A percentile compares a stretch with the other conserved stretches of the same genome.
Evolutionary conservation across 2,329 filamentous ascomycete species (phyloP).

Genomic region (Colletotrichum lindemuthianum): DNA sequence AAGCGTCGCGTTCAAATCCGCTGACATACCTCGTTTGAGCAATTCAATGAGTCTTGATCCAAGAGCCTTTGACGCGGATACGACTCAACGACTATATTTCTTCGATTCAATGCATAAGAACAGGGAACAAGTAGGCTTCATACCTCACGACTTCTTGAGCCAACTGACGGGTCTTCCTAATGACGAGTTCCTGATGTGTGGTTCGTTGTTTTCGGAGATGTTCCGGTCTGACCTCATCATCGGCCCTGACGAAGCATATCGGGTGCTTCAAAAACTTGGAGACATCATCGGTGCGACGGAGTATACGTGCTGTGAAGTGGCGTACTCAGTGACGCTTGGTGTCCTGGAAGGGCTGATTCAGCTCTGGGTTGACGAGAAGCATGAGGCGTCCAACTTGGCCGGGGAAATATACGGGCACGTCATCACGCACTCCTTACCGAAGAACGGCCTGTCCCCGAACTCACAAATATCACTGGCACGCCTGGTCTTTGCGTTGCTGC

Average conservation of each 20-base stretch:
- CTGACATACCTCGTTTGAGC: slow-evolving; percentile 59
- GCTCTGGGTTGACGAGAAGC: slow-evolving; percentile 70
- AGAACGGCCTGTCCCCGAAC: slow-evolving; percentile 74
- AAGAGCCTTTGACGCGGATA: slow-evolving; percentile 59
- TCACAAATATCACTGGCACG: slow-evolving; percentile 74
- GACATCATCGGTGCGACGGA: slow-evolving; percentile 64
- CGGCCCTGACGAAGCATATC: slow-evolving; percentile 55
- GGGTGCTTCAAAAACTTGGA: slow-evolving; percentile 62
- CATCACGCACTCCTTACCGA: slow-evolving; percentile 72
- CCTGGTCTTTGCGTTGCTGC: slow-evolving; percentile 77
- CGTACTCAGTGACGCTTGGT: slow-evolving; percentile 73
- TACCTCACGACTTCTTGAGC: slow-evolving; percentile 63
- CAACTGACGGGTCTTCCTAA: slow-evolving; percentile 59
- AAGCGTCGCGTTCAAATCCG: slow-evolving; percentile 47
- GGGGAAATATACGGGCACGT: slow-evolving; percentile 85
- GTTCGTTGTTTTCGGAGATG: slow-evolving; percentile 60
- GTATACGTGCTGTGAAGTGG: slow-evolving; percentile 79
- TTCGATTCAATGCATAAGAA: slow-evolving; percentile 56
- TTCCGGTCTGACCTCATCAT: slow-evolving; percentile 64
- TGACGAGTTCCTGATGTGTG: slow-evolving; percentile 64
- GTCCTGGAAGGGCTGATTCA: slow-evolving; percentile 71
- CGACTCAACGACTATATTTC: slow-evolving; percentile 56
- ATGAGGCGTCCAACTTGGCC: slow-evolving; percentile 71
- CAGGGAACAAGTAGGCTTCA: slow-evolving; percentile 55
- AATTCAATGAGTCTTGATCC: slow-evolving; percentile 53